Evolutionary conservation across 2,329 filamentous ascomycete genomes (phyloP), one percentile per base, ranked within the genome.

Genomic region (Cladophialophora chaetospira): DNA sequence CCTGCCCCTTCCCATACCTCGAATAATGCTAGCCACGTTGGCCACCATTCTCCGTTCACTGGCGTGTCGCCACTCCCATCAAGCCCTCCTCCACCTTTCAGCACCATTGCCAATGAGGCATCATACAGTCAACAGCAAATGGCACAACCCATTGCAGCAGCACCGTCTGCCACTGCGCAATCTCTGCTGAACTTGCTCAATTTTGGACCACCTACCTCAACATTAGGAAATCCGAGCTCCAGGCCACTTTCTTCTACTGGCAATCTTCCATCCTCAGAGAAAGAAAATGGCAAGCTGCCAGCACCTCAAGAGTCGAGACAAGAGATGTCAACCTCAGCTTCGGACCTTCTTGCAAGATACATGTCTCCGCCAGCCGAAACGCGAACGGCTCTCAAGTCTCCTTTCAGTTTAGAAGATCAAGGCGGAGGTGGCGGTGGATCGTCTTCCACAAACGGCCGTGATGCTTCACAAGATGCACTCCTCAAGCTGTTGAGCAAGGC

Each of bases 401-500:
- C 58, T 19, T 54, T 55, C 25, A 54, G 55, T n/a, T 23, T 61
- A 8, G 48, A 63, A 38, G 61, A 63, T 51, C 58, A 59, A 52
- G 61, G 53, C 5, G 55, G 55, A 25, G 61, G 54, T 43, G 58
- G 58, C 10, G 45, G 17, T 19, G 21, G 38, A 15, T 35, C 31
- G 25, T 25, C 55, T 44, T 60, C 68, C 33, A 63, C 68, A 11
- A 64, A 65, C 15, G 63, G 71, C 33, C 62, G 71, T 44, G 80
- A 84, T 44, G 87, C 91, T 71, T 89, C 91, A 3, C 89, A 95
- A 72, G 87, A 93, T 62, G 89, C 94, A 69, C 79, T 99, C 45
- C 84, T 97, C 61, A 88, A 90, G 66, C 79, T 97, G 57, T 82
- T 99, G 62, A 94, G 91, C 68, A 86, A 88, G 46, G 86, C 88